A percentile compares a stretch with the other conserved stretches of the same genome.
Evolutionary conservation across 2,329 filamentous ascomycete species (phyloP).

Genomic region (Beauveria sp.): DNA sequence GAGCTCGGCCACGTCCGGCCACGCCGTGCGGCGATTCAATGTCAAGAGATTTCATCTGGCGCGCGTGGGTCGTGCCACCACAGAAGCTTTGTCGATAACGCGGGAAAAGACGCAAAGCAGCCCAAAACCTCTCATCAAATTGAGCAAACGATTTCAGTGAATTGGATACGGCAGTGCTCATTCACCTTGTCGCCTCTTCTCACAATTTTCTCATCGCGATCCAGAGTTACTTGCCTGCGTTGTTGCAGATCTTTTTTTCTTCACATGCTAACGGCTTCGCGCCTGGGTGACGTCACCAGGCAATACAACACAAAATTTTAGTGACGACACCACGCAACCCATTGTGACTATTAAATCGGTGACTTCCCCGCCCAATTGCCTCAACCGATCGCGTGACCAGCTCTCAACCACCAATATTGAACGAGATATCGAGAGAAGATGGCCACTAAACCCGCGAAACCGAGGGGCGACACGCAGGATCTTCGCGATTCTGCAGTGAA

Average conservation of each 20-base stretch:
- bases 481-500: constrained; percentile 17
- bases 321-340: constrained; percentile 3
- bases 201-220: no score
- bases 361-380: not conserved
- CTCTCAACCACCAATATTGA: not conserved
- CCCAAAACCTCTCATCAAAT: no score
- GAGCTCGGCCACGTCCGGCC: no score
- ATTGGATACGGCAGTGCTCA: no score
- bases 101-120: no score
- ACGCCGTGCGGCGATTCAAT: not conserved
- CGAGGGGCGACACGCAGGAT: constrained; percentile 1
- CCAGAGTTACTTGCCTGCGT: no score
- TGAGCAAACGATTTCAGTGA: no score
- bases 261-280: not conserved
- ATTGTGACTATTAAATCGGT: not conserved
- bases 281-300: constrained; percentile 3
- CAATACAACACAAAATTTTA: not conserved
- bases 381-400: not conserved
- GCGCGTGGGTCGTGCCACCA: no score
- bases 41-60: no score
- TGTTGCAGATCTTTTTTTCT: no score
- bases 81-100: no score
- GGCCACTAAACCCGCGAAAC: not conserved
- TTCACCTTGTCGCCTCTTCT: no score
- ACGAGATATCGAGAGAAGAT: not conserved